A percentile compares a stretch with the other conserved stretches of the same genome.
These are phyloP conservation scores for Phaeoacremonium minimum DNA, from an alignment of 2,329 filamentous ascomycete genomes.

Conservation along the genomic window DNA sequence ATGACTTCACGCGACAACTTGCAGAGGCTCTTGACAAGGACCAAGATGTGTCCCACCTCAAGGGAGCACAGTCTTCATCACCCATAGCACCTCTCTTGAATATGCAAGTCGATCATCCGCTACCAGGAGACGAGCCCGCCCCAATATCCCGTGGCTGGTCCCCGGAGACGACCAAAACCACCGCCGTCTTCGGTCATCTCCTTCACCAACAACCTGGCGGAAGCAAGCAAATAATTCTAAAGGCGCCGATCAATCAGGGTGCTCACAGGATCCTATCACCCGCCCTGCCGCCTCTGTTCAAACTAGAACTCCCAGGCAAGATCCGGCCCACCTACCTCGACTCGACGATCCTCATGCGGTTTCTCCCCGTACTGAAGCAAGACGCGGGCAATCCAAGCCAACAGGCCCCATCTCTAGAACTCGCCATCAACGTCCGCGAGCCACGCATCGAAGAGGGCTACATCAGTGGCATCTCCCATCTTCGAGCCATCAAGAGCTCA, in stretches of 20 bases:
- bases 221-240: too few species aligned
- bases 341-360: conserved; percentile 39
- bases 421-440: conserved; percentile 18
- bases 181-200: conserved; percentile 47
- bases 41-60: background rate
- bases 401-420: conserved; percentile 26
- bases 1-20: background rate
- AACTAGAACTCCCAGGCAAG: conserved; percentile 32
- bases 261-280: conserved; percentile 33
- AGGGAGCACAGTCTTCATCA: background rate
- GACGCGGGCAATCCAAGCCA: conserved; percentile 1
- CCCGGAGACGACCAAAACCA: conserved; percentile 2
- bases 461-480: conserved; percentile 22
- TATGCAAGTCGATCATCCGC: too few species aligned
- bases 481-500: conserved; percentile 31
- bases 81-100: conserved; percentile 11
- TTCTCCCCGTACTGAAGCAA: conserved; percentile 30
- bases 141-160: background rate
- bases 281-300: conserved; percentile 39
- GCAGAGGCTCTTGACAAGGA: background rate
- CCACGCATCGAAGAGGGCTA: conserved; percentile 26
- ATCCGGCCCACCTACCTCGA: conserved; percentile 18
- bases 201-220: conserved; percentile 29
- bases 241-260: conserved; percentile 2
- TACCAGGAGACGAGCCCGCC: background rate